Base-by-base conservation (phyloP, 169 alveolate genomes). In the Plasmodium billcollinsi region DNA sequence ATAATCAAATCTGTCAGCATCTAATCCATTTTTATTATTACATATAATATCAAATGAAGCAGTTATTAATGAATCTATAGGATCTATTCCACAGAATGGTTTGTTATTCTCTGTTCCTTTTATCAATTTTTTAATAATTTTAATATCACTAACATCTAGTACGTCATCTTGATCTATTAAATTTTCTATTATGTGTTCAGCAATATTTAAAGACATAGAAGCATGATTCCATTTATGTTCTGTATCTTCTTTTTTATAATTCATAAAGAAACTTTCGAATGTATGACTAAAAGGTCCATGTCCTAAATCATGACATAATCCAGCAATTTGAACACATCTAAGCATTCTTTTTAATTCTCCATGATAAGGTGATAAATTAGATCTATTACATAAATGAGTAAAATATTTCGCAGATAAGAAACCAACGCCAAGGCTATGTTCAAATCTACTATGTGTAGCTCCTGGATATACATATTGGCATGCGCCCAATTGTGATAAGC, bases 241-340 rank as follows among this genome's bases (percentile, higher is more conserved):
- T 54, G 92, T 47, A n/a, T 70, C 88, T 12, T 65, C 56, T 66
- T 56, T 65, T 66, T 54, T 86, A 73, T 50, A 69, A 49, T 74
- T 86, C 78, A 73, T 71, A 52, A 63, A 91, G 65, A 62, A 69
- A 74, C 92, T 89, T 85, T 97, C 98, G 80, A 97, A 97, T 52
- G 96, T 85, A 88, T 97, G 98, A 56, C 97, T 94, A 75, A 94
- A 97, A 14, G 98, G 98, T 6, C 98, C 97, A 86, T 97, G 98
- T 3, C 99, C 99, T 61, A 97, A 86, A 93, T 97, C 98, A 91
- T 97, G 98, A 73, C 97, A 95, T 24, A 97, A 92, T 45, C 98
- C 98, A 15, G 98, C 98, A 33, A 97, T 93, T 9, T 96, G 93
- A 15, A 96, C 95, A 61, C 95, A 85, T 20, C 80, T 90, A 62